Base-by-base conservation (phyloP, 257 asterid genomes). In the Forsythia viridissima region DNA sequence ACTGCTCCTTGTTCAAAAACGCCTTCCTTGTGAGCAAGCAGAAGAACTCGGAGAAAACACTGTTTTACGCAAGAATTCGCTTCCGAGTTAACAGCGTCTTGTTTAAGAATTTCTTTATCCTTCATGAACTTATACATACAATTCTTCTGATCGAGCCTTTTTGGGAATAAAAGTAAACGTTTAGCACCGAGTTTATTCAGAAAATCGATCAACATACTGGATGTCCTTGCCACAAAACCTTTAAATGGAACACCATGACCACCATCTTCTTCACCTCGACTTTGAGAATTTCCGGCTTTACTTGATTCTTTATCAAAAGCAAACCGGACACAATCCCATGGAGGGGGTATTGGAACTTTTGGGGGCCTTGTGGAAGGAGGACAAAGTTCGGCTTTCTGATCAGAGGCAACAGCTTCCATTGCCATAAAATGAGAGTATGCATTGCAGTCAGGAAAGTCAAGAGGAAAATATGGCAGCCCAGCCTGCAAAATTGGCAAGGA, bases 1-100 rank as follows among this genome's bases (percentile, higher is more conserved):
- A 89, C 90, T n/a, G 97, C 97, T 78, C 98, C 98, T 77, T 93
- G 90, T 85, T 91, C 94, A 65, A 92, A 95, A 76, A 86, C 89
- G 77, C 99, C 97, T 82, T 88, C 96, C 61, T 80, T 91, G 79
- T 76, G 84, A 76, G 96, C 94, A 63, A 55, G 89, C 73, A 95
- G 71, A 80, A 78, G 85, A 77, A 92, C 92, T 75, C 98, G 87
- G 15, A 93, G 81, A 71, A 87, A 91, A 80, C 89, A 89, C 74
- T 39, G 76, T 72, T 77, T 81, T 81, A 85, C 83, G 46, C 80
- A 68, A 81, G 68, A 74, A 73, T 84, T 72, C n/a, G 71, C 77
- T 43, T 79, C 88, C 16, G 82, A 81, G 81, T 77, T 15, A 61
- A 69, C 70, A 20, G 72, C 15, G 36, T 83, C 83, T 34, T 76